Evolutionary conservation across 2,329 filamentous ascomycete genomes (phyloP).

Genomic region (Pseudocercospora fijiensis): DNA sequence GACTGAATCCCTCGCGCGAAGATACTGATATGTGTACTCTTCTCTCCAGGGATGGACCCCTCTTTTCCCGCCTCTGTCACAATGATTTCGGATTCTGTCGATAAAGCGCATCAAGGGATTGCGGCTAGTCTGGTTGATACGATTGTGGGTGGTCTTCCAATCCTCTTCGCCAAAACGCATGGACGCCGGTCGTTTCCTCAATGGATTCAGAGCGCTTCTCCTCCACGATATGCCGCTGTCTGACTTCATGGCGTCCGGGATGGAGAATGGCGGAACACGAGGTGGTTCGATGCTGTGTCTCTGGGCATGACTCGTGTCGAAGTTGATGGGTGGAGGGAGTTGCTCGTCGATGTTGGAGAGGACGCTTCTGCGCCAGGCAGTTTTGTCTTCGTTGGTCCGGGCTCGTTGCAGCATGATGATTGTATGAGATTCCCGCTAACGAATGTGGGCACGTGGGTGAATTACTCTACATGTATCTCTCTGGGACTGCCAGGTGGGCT

Average conservation of each 20-base stretch:
- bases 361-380: background rate
- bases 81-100: conserved; percentile 56
- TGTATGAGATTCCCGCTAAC: background rate
- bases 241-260: background rate
- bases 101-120: conserved; percentile 51
- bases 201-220: background rate
- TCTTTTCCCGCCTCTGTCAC: conserved; percentile 63
- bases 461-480: conserved; percentile 68
- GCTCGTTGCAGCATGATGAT: background rate
- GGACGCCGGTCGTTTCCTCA: background rate
- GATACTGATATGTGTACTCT: conserved; percentile 1
- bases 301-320: background rate
- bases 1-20: background rate
- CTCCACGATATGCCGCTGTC: background rate
- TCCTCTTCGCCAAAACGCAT: conserved; percentile 8
- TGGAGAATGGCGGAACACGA: background rate
- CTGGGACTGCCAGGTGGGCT: conserved; percentile 63
- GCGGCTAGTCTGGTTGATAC: conserved; percentile 61
- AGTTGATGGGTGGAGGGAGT: background rate
- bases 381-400: background rate
- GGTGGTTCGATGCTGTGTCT: conserved; percentile 1
- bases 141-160: conserved; percentile 15
- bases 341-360: background rate
- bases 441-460: conserved; percentile 43
- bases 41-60: conserved; percentile 58